Conservation (phyloP, 2,329 filamentous ascomycete species). For the Curvularia sp. region DNA sequence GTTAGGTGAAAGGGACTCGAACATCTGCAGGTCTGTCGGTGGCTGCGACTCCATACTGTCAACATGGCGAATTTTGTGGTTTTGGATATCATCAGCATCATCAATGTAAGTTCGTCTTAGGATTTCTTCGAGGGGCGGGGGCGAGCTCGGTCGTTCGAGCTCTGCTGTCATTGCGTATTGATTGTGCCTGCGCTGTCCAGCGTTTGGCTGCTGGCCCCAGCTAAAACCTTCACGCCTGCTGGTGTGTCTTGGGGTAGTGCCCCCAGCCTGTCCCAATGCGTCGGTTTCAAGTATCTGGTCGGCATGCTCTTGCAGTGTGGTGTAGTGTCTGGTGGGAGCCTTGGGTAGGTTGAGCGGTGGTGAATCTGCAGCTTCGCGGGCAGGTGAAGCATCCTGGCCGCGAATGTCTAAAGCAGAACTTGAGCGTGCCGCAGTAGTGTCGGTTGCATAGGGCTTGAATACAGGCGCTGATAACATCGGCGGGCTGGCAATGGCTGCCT, state of each 20-base stretch:
- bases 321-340: conserved; percentile 27
- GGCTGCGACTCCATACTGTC: conserved; percentile 23
- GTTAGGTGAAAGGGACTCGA: conserved; percentile 4
- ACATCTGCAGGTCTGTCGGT: conserved; percentile 9
- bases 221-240: conserved; percentile 39
- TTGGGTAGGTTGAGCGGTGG: conserved; percentile 10
- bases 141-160: conserved; percentile 15
- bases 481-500: conserved; percentile 15
- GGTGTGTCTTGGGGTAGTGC: conserved; percentile 25
- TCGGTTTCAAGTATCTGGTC: conserved; percentile 16
- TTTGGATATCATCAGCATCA: conserved; percentile 20
- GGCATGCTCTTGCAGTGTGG: conserved; percentile 39
- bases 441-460: conserved; percentile 12
- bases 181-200: conserved; percentile 16
- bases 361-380: conserved; percentile 5
- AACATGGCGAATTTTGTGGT: conserved; percentile 16
- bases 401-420: conserved; percentile 7
- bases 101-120: conserved; percentile 21
- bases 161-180: conserved; percentile 25
- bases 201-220: conserved; percentile 23
- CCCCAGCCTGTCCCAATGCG: conserved; percentile 9
- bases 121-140: conserved; percentile 34
- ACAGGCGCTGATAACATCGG: conserved; percentile 25
- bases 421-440: conserved; percentile 13
- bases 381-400: conserved; percentile 10